These are phyloP conservation scores for Crucihimalaya himalaica DNA, from an alignment of 345 rosid genomes.

Conservation along the genomic window DNA sequence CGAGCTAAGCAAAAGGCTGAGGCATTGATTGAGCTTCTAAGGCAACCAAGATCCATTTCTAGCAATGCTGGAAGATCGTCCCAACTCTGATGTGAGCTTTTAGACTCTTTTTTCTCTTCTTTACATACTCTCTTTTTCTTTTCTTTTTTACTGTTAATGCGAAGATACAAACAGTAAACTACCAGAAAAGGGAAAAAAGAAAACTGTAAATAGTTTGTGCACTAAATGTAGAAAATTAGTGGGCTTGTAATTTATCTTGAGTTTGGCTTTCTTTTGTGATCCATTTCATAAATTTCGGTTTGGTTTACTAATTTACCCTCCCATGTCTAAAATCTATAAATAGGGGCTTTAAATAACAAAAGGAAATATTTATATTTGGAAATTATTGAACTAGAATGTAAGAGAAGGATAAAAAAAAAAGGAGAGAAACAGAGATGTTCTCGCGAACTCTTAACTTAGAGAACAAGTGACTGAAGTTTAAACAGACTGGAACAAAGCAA, in stretches of 20 bases:
- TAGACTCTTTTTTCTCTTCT: background rate
- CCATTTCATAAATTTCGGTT: conserved; percentile 21
- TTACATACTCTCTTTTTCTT: background rate
- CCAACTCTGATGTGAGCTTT: conserved; percentile 41
- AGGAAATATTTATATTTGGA: background rate
- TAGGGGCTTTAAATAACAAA: background rate
- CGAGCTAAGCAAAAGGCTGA: conserved; percentile 94
- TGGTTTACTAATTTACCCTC: background rate
- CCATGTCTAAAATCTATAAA: background rate
- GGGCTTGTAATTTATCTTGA: conserved; percentile 29
- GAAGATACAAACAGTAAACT: conserved; percentile 23
- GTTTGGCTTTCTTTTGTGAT: conserved; percentile 24
- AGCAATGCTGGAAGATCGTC: conserved; percentile 56
- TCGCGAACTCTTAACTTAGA: background rate
- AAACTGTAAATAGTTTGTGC: conserved; percentile 36
- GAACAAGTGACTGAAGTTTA: conserved; percentile 5
- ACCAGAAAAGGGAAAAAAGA: background rate
- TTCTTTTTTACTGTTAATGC: background rate
- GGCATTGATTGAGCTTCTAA: conserved; percentile 68
- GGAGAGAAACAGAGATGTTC: background rate
- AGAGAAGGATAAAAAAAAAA: background rate
- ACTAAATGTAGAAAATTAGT: conserved; percentile 6
- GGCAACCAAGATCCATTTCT: conserved; percentile 94
- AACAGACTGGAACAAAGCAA: conserved; percentile 22
- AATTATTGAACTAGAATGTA: background rate